Evolutionary conservation across 2,329 filamentous ascomycete species (phyloP).

Genomic region (Hypoxylon sp.): DNA sequence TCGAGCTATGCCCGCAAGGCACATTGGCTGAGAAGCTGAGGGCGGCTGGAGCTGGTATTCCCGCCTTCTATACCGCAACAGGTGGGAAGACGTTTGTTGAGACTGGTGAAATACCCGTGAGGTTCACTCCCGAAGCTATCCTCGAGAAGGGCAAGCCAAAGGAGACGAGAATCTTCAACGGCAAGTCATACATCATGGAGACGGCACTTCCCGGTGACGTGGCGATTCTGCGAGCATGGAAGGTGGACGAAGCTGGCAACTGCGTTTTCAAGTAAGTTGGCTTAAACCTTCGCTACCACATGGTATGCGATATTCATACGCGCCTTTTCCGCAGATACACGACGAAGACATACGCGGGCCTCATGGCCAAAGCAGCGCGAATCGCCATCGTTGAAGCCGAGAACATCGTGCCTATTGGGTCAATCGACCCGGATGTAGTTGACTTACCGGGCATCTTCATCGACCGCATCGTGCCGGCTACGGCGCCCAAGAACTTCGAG

Average conservation of each 20-base stretch:
- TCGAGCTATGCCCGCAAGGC: constrained; percentile 84
- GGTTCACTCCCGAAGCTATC: constrained; percentile 71
- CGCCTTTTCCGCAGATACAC: constrained; percentile 66
- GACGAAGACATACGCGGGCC: constrained; percentile 79
- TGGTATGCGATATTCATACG: neutral
- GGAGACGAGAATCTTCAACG: constrained; percentile 80
- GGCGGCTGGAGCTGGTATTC: constrained; percentile 81
- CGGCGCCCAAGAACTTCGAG: constrained; percentile 79
- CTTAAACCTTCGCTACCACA: neutral
- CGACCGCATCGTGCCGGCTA: constrained; percentile 83
- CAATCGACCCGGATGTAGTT: constrained; percentile 80
- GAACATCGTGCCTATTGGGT: constrained; percentile 82
- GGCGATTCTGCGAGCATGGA: constrained; percentile 82
- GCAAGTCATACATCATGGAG: constrained; percentile 82
- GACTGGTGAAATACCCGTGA: constrained; percentile 76
- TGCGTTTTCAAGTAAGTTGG: constrained; percentile 77
- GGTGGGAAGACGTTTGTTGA: constrained; percentile 77
- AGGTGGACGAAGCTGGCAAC: constrained; percentile 82
- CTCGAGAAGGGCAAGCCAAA: constrained; percentile 75
- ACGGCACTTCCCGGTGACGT: constrained; percentile 82
- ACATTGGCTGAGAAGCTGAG: constrained; percentile 80
- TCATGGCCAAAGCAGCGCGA: constrained; percentile 86
- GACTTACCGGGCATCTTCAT: constrained; percentile 88
- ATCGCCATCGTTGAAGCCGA: constrained; percentile 88
- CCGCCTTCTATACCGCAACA: constrained; percentile 85